phyloP scores from a whole-genome alignment of 179 eudicot species.

The Corrigiola litoralis region DNA sequence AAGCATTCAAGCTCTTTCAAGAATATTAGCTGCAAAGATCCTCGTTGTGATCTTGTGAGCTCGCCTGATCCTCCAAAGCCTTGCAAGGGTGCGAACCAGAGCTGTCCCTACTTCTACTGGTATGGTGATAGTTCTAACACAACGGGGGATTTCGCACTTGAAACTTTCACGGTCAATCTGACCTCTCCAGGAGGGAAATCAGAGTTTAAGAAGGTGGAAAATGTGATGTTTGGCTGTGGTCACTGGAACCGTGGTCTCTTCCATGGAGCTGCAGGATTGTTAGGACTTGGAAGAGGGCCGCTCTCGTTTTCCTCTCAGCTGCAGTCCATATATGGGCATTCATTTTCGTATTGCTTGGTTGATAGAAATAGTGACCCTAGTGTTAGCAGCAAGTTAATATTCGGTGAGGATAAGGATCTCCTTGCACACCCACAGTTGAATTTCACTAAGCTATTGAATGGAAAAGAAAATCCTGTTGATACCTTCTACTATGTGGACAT shows the following conservation, averaged over 20 bases:
- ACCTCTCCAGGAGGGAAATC: constrained; percentile 38
- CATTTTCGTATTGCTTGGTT: constrained; percentile 48
- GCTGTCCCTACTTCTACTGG: constrained; percentile 48
- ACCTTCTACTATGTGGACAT: constrained; percentile 43
- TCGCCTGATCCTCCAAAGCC: constrained; percentile 36
- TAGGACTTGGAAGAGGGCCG: constrained; percentile 51
- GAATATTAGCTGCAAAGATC: constrained; percentile 38
- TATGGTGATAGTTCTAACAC: constrained; percentile 54
- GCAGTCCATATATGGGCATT: constrained; percentile 41
- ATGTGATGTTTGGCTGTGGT: constrained; percentile 49
- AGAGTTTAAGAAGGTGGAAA: constrained; percentile 37
- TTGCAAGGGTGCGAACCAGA: constrained; percentile 24
- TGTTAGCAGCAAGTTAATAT: constrained; percentile 47
- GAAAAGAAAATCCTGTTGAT: constrained; percentile 38
- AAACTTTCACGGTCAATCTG: constrained; percentile 44
- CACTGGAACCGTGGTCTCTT: constrained; percentile 57
- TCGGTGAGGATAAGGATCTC: constrained; percentile 41
- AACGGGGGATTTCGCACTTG: constrained; percentile 42
- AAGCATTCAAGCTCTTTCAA: constrained; percentile 27
- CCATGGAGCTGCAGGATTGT: constrained; percentile 50
- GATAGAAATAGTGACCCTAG: constrained; percentile 41
- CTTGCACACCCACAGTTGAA: constrained; percentile 33
- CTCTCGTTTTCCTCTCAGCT: constrained; percentile 47
- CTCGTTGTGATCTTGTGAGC: constrained; percentile 38
- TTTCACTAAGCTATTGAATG: constrained; percentile 29